Evolutionary conservation across 805 yeast species (phyloP), one percentile per base, ranked within the genome.

Genomic region (Cyberlindnera samutprakarnensis): DNA sequence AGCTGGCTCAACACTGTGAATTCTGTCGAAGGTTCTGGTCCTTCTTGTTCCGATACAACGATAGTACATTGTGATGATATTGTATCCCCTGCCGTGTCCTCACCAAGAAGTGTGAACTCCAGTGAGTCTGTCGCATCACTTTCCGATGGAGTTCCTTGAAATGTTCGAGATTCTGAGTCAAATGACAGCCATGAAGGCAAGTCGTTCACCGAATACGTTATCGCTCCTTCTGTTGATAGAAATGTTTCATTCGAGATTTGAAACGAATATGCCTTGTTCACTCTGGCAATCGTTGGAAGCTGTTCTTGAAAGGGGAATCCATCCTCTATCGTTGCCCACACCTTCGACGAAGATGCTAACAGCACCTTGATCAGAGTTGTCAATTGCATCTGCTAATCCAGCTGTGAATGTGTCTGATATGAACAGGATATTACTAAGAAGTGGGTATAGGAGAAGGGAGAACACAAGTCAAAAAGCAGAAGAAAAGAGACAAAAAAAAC

Each of bases 291-390:
- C 21, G 86, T 80, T 5, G 97, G 97, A 15, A 78, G 66, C 59
- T 90, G 98, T 51, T 76, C 75, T 42, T 70, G 59, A 51, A 87
- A 74, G n/a, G 95, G 88, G 63, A 79, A 84, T 27, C 82, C 83
- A 24, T 69, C 64, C 32, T 66, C 62, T 6, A 84, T 77, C 17
- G 23, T 69, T 59, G 10, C 75, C 72, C 23, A 20, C 11, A 29
- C 30, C 14, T 10, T 18, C 13, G 21, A 18, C 12, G 26, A 20
- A 16, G 35, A 35, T 17, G 28, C 11, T 18, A 27, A 32, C 10
- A 38, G 28, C 6, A 29, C 26, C 7, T 11, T 15, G 14, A 30
- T 26, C 25, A 31, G 23, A 24, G 16, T 7, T 14, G 16, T 24
- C 16, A 24, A 14, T 24, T 15, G 14, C 26, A 24, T 24, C 12